A percentile compares a stretch with the other conserved stretches of the same genome.
phyloP scores from a whole-genome alignment of 73 alveolate species.

The Diophrys sp. region DNA sequence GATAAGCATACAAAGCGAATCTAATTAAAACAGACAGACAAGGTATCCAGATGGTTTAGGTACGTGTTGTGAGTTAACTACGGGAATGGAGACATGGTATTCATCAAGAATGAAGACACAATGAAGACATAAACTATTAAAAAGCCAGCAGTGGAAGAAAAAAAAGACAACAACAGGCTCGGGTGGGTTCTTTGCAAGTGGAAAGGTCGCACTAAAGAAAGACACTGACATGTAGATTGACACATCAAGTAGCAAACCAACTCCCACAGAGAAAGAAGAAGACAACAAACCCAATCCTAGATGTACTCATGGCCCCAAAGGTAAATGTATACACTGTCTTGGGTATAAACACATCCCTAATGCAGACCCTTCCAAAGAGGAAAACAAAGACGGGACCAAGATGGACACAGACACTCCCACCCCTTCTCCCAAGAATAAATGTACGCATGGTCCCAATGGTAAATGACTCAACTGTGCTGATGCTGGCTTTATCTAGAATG shows the following conservation, averaged over 20 bases:
- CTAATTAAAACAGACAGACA: too few species aligned
- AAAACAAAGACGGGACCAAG: background rate
- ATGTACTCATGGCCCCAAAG: conserved; percentile 83
- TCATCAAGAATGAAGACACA: background rate
- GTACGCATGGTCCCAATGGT: conserved; percentile 79
- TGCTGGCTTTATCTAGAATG: conserved; percentile 18
- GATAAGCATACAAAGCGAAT: too few species aligned
- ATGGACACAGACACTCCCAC: background rate
- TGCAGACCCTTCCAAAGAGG: conserved; percentile 15
- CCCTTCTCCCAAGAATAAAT: conserved; percentile 57
- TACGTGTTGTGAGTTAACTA: background rate
- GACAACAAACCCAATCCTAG: background rate
- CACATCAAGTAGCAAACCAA: too few species aligned
- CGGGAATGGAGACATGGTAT: background rate
- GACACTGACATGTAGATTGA: too few species aligned
- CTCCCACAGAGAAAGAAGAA: background rate
- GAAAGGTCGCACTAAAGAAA: too few species aligned
- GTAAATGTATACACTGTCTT: conserved; percentile 91
- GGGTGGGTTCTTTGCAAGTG: background rate
- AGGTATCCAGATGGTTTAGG: background rate
- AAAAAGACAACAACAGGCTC: background rate
- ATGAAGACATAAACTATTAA: background rate
- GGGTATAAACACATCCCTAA: conserved; percentile 75
- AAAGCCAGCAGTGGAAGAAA: background rate
- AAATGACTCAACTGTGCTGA: conserved; percentile 71